These are phyloP conservation scores for Fraxinus angustifolia DNA, from an alignment of 305 asterid genomes.

Conservation along the genomic window DNA sequence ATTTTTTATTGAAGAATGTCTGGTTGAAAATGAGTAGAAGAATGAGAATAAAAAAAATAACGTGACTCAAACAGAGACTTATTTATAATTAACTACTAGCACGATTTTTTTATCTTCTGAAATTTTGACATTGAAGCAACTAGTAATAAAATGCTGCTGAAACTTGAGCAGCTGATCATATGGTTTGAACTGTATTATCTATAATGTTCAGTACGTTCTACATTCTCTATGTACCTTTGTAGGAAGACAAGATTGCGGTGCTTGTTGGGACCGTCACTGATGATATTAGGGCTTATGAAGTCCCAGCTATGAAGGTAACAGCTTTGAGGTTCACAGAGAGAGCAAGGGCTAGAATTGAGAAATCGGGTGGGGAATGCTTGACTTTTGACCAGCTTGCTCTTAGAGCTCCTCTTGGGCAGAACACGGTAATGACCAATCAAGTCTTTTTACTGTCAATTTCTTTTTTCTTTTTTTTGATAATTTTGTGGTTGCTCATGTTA, in stretches of 20 bases:
- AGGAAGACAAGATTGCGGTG: conserved; percentile 84
- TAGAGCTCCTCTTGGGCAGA: conserved; percentile 91
- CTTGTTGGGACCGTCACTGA: conserved; percentile 79
- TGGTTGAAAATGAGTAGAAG: no score
- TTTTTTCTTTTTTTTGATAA: not conserved
- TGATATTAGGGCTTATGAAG: conserved; percentile 63
- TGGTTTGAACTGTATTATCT: not conserved
- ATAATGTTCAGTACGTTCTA: not conserved
- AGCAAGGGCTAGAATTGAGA: conserved; percentile 93
- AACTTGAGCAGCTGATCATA: not conserved
- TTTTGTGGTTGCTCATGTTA: not conserved
- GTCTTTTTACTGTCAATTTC: not conserved
- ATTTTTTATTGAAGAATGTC: no score
- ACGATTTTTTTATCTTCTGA: no score
- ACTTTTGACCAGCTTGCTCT: conserved; percentile 71
- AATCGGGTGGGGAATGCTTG: conserved; percentile 57
- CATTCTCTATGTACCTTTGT: not conserved
- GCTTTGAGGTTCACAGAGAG: conserved; percentile 83
- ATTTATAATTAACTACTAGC: not conserved
- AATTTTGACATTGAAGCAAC: not conserved
- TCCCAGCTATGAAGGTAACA: conserved; percentile 64
- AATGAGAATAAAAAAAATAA: no score
- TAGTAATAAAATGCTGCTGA: not conserved
- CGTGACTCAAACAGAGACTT: no score
- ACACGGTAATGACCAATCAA: conserved; percentile 46